Evolutionary conservation across 345 rosid genomes (phyloP), one percentile per base, ranked within the genome.

Genomic region (Bretschneidera sinensis): DNA sequence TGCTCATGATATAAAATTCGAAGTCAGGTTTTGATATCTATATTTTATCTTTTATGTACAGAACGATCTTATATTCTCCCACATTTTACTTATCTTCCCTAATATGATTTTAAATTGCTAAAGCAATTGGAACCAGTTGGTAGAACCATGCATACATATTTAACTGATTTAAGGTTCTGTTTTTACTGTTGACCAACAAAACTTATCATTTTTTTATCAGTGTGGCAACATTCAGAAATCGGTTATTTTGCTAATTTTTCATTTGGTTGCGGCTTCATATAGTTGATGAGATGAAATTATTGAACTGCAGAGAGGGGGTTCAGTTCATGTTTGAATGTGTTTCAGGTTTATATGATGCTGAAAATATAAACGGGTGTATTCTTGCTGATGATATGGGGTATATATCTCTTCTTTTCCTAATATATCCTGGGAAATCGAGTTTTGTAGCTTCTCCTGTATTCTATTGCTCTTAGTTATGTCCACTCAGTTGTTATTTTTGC

Each of bases 381-480:
- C 80, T 94, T 65, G 99, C 99, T 17, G 99, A 94, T 72, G 99
- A 94, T 62, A 94, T 94, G 99, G 99, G 99, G 99, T 94, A 84
- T 78, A 28, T 53, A 50, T 34, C 68, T 61, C 43, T 34, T 70
- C 68, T 55, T 74, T 63, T 48, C 22, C n/a, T 52, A 24, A 24
- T 24, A 43, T 24, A 60, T 24, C 43, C 23, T 52, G 20, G 21
- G 31, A 61, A 23, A 47, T 1, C n/a, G n/a, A 8, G 47, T 61
- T 58, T 52, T 22, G 17, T 50, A 16, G 35, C 22, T 55, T 55
- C 28, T 18, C 39, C 18, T 21, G 16, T 54, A 20, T 64, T 8
- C 35, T 48, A 17, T 21, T 54, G 43, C 52, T 64, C 14, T 52
- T 0, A 34, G 55, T 56, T 34, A 20, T 49, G 8, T 47, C 17